phyloP scores from a whole-genome alignment of 495 filamentous ascomycete genomes.

The Aspergillus baeticus region DNA sequence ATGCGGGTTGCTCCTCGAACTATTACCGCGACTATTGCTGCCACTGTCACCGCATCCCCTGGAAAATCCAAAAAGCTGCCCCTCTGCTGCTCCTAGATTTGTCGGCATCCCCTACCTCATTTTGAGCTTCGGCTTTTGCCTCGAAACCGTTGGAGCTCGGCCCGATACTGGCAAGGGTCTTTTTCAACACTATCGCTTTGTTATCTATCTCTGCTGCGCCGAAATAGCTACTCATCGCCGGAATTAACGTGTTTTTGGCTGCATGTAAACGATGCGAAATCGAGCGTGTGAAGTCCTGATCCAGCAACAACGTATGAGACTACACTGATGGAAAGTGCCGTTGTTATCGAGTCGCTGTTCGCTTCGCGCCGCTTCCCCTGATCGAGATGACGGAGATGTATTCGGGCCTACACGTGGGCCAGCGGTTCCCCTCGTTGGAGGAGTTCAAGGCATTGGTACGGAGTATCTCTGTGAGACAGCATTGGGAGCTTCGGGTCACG shows the following conservation, averaged over 20 bases:
- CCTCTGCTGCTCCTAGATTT: not conserved
- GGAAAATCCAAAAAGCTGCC: not conserved
- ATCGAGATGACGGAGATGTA: constrained; percentile 43
- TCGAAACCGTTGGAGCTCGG: not conserved
- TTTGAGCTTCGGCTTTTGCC: not conserved
- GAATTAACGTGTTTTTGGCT: not conserved
- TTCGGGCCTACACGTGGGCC: constrained; percentile 46
- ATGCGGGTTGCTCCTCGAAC: constrained; percentile 6
- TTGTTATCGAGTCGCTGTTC: constrained; percentile 18
- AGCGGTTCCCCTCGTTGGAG: constrained; percentile 43
- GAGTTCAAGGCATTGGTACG: constrained; percentile 45
- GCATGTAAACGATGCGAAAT: constrained; percentile 16
- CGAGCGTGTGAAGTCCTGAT: not conserved
- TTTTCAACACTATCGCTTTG: not conserved
- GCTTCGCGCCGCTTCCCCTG: constrained; percentile 11
- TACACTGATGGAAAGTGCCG: constrained; percentile 20
- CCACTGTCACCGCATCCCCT: not conserved
- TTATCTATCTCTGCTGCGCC: not conserved
- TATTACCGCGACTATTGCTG: constrained; percentile 9
- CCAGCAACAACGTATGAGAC: constrained; percentile 21
- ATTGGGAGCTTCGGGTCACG: constrained; percentile 48
- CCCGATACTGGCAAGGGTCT: constrained; percentile 2
- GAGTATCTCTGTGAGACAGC: constrained; percentile 46
- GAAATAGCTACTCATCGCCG: not conserved
- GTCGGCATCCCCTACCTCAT: not conserved